Evolutionary conservation across 2,329 filamentous ascomycete species (phyloP).

Genomic region (Plenodomus lindquistii): DNA sequence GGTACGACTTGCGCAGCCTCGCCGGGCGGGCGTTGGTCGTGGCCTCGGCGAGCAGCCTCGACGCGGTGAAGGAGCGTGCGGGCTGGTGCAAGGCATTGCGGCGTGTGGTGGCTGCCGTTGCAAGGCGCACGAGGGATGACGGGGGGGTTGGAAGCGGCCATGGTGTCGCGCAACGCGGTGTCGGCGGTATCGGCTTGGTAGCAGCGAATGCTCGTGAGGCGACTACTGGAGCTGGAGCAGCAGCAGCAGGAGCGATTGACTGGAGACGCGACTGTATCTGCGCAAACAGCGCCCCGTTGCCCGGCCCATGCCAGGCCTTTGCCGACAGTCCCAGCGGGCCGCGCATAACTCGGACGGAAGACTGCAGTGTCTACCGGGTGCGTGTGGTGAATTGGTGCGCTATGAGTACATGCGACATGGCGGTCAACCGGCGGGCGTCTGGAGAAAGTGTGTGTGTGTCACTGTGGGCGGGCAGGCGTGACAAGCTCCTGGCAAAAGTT

Average conservation of each 20-base stretch:
- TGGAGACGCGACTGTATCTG: slow-evolving; percentile 35
- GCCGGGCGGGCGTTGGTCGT: slow-evolving; percentile 16
- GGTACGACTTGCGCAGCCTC: slow-evolving; percentile 40
- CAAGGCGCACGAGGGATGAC: slow-evolving; percentile 14
- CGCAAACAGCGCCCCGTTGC: slow-evolving; percentile 40
- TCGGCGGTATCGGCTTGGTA: background rate
- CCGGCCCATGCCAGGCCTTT: slow-evolving; percentile 41
- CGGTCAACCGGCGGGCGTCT: slow-evolving; percentile 11
- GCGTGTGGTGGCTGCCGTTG: slow-evolving; percentile 22
- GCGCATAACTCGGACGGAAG: slow-evolving; percentile 40
- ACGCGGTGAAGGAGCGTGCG: slow-evolving; percentile 33
- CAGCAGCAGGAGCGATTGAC: slow-evolving; percentile 16
- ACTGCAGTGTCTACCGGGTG: slow-evolving; percentile 28
- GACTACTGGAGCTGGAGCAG: no score
- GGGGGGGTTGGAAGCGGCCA: slow-evolving; percentile 16
- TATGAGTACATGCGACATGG: slow-evolving; percentile 31
- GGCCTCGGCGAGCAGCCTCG: slow-evolving; percentile 32
- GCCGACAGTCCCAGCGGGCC: slow-evolving; percentile 32
- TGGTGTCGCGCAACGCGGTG: slow-evolving; percentile 10
- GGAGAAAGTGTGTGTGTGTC: slow-evolving; percentile 8
- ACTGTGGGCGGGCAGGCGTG: slow-evolving; percentile 8
- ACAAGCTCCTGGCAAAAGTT: slow-evolving; percentile 31
- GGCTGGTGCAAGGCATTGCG: slow-evolving; percentile 32
- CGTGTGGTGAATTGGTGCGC: slow-evolving; percentile 12
- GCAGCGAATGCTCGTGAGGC: slow-evolving; percentile 6